Evolutionary conservation across 768 basidiomycete genomes (phyloP).

Genomic region (Mycena venus): DNA sequence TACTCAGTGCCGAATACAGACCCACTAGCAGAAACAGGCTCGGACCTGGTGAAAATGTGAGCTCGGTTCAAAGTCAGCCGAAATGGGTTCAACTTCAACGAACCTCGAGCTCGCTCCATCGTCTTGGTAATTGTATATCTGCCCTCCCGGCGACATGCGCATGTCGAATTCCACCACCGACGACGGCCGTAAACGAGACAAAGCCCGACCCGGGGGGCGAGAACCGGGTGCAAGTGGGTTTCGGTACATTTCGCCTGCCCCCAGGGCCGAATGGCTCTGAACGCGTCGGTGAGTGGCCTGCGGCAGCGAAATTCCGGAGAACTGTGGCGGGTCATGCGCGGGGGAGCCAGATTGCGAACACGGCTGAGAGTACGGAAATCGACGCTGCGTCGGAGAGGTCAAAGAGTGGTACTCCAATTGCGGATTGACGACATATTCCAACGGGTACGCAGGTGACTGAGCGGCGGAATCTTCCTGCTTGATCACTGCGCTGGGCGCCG

Average conservation of each 20-base stretch:
- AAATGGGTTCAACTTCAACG: not conserved
- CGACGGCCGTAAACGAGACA: not conserved
- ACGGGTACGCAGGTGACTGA: not conserved
- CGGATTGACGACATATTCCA: not conserved
- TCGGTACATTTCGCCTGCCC: conserved; percentile 22
- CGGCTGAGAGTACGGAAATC: conserved; percentile 5
- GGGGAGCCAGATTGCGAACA: not conserved
- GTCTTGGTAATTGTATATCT: conserved; percentile 30
- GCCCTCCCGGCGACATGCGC: conserved; percentile 1
- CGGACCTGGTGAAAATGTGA: conserved; percentile 5
- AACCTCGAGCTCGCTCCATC: conserved; percentile 42
- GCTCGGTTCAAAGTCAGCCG: not conserved
- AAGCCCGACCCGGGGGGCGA: conserved; percentile 27
- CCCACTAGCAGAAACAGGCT: conserved; percentile 4
- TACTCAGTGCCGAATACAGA: conserved; percentile 8
- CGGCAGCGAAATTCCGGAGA: not conserved
- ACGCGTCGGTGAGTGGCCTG: conserved; percentile 35
- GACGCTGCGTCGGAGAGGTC: not conserved
- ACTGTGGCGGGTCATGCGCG: not conserved
- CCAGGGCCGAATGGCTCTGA: conserved; percentile 42
- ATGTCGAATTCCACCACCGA: conserved; percentile 16
- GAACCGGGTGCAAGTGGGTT: not conserved
- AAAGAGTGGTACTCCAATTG: conserved; percentile 1
- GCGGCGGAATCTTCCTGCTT: conserved; percentile 23
- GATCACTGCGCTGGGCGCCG: not conserved